phyloP scores from a whole-genome alignment of 2,329 filamentous ascomycete genomes.

The Orbilia oligospora region DNA sequence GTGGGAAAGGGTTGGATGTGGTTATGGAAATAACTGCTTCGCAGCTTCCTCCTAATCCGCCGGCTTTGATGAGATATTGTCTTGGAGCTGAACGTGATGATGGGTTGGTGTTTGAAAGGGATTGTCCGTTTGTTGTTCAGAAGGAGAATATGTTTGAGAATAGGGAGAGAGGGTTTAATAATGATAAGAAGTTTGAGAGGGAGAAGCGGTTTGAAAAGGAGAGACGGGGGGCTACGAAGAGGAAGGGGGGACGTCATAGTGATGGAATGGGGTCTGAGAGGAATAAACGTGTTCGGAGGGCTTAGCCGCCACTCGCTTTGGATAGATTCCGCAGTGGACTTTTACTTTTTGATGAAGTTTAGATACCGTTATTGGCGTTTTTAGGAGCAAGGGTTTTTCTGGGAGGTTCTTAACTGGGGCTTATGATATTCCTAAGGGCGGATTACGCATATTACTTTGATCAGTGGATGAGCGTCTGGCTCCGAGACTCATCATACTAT shows the following conservation, averaged over 20 bases:
- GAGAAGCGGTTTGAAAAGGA: neutral
- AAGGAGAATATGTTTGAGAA: neutral
- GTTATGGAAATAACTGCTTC: conserved; percentile 6
- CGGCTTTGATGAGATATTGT: neutral
- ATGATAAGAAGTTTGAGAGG: neutral
- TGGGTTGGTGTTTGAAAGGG: neutral
- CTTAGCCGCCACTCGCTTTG: neutral
- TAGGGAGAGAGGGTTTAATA: neutral
- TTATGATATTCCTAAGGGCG: too few species aligned
- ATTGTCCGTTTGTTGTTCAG: neutral
- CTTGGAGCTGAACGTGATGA: conserved; percentile 7
- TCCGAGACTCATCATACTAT: too few species aligned
- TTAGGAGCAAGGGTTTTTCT: too few species aligned
- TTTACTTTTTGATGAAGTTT: too few species aligned
- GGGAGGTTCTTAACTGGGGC: too few species aligned
- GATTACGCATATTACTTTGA: too few species aligned
- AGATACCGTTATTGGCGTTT: too few species aligned
- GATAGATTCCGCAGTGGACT: too few species aligned
- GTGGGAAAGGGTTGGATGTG: conserved; percentile 11
- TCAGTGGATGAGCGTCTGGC: too few species aligned
- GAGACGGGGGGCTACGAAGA: neutral
- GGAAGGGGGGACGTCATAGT: neutral
- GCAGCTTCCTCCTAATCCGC: neutral
- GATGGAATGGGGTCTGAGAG: neutral
- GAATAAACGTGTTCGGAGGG: neutral